Evolutionary conservation across 2,329 filamentous ascomycete genomes (phyloP).

Genomic region (Xylariaceae sp.): DNA sequence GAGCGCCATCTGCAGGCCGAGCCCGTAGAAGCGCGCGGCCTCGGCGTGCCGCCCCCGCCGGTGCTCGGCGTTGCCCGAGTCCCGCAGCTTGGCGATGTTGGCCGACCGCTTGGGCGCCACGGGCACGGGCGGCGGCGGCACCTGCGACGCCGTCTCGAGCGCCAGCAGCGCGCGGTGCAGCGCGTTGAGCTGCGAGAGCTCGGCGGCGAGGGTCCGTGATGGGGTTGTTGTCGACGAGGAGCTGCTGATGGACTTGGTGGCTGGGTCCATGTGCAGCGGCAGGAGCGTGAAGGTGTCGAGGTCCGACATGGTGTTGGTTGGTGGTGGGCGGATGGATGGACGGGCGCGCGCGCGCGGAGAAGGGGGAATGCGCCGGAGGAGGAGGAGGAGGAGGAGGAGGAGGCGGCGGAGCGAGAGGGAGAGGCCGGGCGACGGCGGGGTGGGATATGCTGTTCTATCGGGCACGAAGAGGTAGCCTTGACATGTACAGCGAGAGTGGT

Average conservation of each 20-base stretch:
- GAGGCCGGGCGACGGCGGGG: no score
- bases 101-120: conserved; percentile 89
- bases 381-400: no score
- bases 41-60: conserved; percentile 69
- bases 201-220: conserved; percentile 43
- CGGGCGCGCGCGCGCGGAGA: no score
- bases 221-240: conserved; percentile 34
- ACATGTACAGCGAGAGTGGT: no score
- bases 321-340: neutral
- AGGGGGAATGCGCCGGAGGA: no score
- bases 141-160: conserved; percentile 52
- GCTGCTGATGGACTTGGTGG: conserved; percentile 64
- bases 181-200: conserved; percentile 67
- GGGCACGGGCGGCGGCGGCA: conserved; percentile 80
- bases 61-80: conserved; percentile 75
- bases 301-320: conserved; percentile 16
- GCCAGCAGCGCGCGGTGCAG: conserved; percentile 68
- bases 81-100: conserved; percentile 83
- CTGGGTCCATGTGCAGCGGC: conserved; percentile 72
- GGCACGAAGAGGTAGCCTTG: no score
- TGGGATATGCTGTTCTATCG: no score
- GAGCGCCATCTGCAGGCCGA: conserved; percentile 87
- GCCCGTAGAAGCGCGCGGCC: conserved; percentile 71
- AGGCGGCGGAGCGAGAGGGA: no score
- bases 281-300: conserved; percentile 62